Base-by-base conservation (phyloP, 2,329 filamentous ascomycete species). In the Fusarium sp. region DNA sequence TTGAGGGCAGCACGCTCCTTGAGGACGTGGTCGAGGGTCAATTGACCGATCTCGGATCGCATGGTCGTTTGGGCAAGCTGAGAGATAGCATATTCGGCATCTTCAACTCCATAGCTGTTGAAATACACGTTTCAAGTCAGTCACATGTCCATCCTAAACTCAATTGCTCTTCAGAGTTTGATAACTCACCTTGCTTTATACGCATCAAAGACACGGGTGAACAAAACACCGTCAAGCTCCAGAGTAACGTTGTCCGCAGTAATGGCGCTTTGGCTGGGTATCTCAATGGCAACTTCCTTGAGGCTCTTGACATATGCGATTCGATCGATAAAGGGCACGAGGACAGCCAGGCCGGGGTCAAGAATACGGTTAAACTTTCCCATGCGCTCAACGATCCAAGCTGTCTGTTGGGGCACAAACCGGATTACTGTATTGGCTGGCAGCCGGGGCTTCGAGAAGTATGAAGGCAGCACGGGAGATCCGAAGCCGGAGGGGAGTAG, bases 361-460 rank as follows among this genome's bases (percentile, higher is more conserved):
- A 99, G 86, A 78, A 99, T 98, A 68, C 95, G 90, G 84, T 94
- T 92, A 86, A 97, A 99, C 83, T 95, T 96, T 78, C 96, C 96
- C 96, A 99, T 99, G 80, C 96, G 95, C 89, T 99, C 96, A 63
- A 99, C 96, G 66, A 99, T 95, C 96, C 96, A 99, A 82, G 96
- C 96, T 77, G 95, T 98, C 86, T 99, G 96, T 84, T 99, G 96
- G n/a, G 96, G 96, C 45, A 99, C 96, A 83, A 98, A 99, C 68
- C 95, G 94, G 77, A 99, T 87, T 71, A 99, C 87, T 7, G 96
- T 99, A 84, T 99, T 99, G 75, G 95, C 93, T 33, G 96, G 96
- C 57, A 98, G 87, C 27, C 88, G 86, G 17, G 87, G 85, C 72
- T 88, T 88, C 80, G 93, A 92, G 83, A 97, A 97, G 83, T 97